Evolutionary conservation across 2,329 filamentous ascomycete genomes (phyloP).

Genomic region (Knufia petricola): DNA sequence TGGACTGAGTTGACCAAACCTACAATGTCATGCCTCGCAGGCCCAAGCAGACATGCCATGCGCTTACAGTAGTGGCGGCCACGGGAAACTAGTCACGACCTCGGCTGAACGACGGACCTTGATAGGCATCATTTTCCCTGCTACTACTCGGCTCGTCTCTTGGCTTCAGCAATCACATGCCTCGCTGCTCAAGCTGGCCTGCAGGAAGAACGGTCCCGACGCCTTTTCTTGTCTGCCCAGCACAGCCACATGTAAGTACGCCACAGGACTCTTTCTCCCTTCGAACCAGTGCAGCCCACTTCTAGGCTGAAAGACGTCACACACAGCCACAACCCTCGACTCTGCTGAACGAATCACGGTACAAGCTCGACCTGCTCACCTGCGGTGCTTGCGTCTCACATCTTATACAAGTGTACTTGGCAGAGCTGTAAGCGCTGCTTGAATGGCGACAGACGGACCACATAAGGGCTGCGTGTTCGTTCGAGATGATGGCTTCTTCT

Average conservation of each 20-base stretch:
- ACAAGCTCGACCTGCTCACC: background rate
- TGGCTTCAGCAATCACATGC: background rate
- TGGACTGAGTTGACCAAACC: too few relatives aligned
- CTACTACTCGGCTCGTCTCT: background rate
- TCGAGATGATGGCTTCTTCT: background rate
- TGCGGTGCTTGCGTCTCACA: background rate
- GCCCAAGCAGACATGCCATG: too few relatives aligned
- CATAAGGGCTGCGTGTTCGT: background rate
- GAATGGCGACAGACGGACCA: conserved; percentile 3
- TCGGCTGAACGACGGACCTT: background rate
- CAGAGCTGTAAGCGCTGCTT: background rate
- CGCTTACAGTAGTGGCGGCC: too few relatives aligned
- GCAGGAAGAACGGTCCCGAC: too few relatives aligned
- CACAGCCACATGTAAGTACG: too few relatives aligned
- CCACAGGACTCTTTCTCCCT: background rate
- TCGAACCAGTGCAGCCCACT: too few relatives aligned
- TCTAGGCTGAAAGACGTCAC: too few relatives aligned
- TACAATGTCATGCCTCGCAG: too few relatives aligned
- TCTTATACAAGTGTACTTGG: background rate
- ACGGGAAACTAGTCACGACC: background rate
- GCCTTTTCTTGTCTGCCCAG: too few relatives aligned
- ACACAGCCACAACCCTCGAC: background rate
- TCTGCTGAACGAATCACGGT: background rate
- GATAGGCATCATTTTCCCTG: background rate
- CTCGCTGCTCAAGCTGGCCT: too few relatives aligned